These are phyloP conservation scores for Phalaenopsis equestris DNA, from an alignment of 106 monocot genomes.

Conservation along the genomic window DNA sequence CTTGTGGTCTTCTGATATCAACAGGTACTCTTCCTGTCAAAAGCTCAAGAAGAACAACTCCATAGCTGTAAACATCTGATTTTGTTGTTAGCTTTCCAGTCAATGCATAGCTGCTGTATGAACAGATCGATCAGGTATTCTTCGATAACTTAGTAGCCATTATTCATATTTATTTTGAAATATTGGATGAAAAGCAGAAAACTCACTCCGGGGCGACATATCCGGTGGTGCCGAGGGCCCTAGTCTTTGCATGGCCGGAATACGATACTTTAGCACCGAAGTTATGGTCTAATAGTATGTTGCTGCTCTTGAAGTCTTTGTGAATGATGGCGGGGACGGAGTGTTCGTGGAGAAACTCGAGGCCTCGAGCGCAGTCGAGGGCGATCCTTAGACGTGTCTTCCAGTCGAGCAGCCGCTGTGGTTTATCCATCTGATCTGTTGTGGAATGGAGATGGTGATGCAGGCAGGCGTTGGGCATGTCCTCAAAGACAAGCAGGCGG, in stretches of 20 bases:
- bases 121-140: constrained; percentile 1
- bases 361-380: constrained; percentile 75
- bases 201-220: constrained; percentile 96
- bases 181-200: not conserved
- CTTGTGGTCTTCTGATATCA: constrained; percentile 58
- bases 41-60: constrained; percentile 84
- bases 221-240: constrained; percentile 73
- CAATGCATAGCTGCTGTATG: constrained; percentile 63
- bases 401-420: constrained; percentile 47
- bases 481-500: constrained; percentile 77
- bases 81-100: constrained; percentile 82
- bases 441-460: constrained; percentile 61
- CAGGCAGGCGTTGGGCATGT: constrained; percentile 78
- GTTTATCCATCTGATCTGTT: not conserved
- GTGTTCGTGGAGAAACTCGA: constrained; percentile 89
- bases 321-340: constrained; percentile 77
- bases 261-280: constrained; percentile 82
- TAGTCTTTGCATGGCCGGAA: constrained; percentile 86
- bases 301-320: constrained; percentile 83
- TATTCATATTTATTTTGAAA: not conserved
- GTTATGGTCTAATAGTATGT: constrained; percentile 70
- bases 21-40: constrained; percentile 72
- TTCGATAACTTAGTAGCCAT: not conserved
- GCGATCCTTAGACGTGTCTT: constrained; percentile 59
- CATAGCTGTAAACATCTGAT: constrained; percentile 97